A percentile compares a stretch with the other conserved stretches of the same genome.
Conservation (phyloP, 2,329 filamentous ascomycete genomes). For the Xylariomycetidae sp. region DNA sequence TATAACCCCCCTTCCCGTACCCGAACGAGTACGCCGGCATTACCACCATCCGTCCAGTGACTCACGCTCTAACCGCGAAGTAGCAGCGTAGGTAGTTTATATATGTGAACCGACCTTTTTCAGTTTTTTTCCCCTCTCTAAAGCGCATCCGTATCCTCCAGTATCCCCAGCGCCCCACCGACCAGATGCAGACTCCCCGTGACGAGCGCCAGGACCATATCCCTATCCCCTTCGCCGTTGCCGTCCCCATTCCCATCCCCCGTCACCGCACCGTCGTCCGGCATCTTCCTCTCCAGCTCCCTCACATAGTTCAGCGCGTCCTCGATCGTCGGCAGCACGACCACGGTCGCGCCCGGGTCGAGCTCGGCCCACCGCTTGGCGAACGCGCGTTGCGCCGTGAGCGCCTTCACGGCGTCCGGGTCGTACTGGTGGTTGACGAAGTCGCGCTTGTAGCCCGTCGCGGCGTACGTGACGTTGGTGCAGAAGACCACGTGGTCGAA, state of each 20-base stretch:
- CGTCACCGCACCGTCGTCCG: not conserved
- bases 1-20: no score
- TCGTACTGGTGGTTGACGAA: constrained; percentile 54
- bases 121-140: no score
- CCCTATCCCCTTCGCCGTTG: constrained; percentile 20
- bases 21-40: no score
- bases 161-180: constrained; percentile 46
- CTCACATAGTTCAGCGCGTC: constrained; percentile 48
- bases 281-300: constrained; percentile 25
- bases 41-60: no score
- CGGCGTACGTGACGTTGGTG: constrained; percentile 62
- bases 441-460: constrained; percentile 49
- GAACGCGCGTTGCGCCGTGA: constrained; percentile 49
- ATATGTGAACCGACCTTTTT: no score
- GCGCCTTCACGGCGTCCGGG: constrained; percentile 44
- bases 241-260: no score
- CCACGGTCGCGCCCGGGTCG: constrained; percentile 41
- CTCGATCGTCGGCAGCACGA: constrained; percentile 49
- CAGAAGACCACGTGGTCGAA: constrained; percentile 80
- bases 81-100: no score
- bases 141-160: no score
- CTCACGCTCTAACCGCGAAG: no score
- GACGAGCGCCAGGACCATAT: constrained; percentile 45
- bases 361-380: constrained; percentile 46
- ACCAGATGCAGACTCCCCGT: constrained; percentile 62